Evolutionary conservation across 768 basidiomycete species (phyloP), one percentile per base, ranked within the genome.

Genomic region (Suillus lakei): DNA sequence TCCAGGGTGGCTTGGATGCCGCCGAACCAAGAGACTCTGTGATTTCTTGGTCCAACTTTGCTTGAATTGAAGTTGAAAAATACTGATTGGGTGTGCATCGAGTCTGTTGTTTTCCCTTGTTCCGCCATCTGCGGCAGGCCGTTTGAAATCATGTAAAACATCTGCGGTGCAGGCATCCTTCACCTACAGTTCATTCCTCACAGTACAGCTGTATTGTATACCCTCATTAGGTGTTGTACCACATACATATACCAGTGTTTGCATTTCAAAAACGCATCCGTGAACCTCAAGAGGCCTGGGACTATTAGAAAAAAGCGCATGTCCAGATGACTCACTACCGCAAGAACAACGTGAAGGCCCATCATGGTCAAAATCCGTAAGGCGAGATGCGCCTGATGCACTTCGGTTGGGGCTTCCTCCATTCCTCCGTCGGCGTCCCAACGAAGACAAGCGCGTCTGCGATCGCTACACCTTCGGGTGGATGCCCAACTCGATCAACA

Each of bases 41-140:
- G 55, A 59, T 59, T 59, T 59, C 56, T 41, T 93, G 91, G 91
- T 89, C 90, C 23, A 90, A 90, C 72, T 90, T 91, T 70, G 58
- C 65, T 32, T 71, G 61, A 48, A 50, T 9, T 13, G 12, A 53
- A 53, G 10, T 32, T 54, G 0, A 30, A 30, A 39, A n/a, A 21
- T 1, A 2, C 21, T 5, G 21, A 32, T 53, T 30, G 30, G 18
- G 51, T 10, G 32, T 54, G 21, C 38, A 18, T 39, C 9, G 7
- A 16, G 34, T 58, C 7, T 38, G 23, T 18, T 39, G 56, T 21
- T 59, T 39, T 28, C n/a, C 41, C 53, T 38, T 30, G 15, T 44
- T 38, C 18, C 21, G 7, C 2, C 21, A 53, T 44, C 46, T 28
- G 34, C 30, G 23, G 36, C n/a, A 28, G 30, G 23, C 23, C 36